These are phyloP conservation scores for Cyberlindnera lachancei DNA, from an alignment of 805 yeast species.

Conservation along the genomic window DNA sequence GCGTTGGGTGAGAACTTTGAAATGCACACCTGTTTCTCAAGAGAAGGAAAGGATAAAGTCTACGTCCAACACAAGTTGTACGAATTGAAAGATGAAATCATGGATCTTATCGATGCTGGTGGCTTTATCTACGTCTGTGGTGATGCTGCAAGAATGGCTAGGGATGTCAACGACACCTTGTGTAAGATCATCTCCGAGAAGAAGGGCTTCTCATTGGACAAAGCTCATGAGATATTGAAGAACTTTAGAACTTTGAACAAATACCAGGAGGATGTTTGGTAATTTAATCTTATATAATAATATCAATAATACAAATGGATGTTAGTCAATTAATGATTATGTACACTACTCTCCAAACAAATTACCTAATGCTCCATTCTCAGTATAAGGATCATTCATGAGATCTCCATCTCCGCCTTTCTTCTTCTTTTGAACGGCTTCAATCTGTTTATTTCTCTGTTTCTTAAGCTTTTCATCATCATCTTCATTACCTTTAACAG, in stretches of 20 bases:
- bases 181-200: conserved; percentile 52
- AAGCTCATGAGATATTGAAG: conserved; percentile 72
- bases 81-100: conserved; percentile 39
- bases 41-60: conserved; percentile 56
- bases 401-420: conserved; percentile 44
- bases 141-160: conserved; percentile 93
- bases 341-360: conserved; percentile 46
- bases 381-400: conserved; percentile 66
- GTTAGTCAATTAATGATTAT: no score
- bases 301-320: no score
- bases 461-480: conserved; percentile 37
- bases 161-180: conserved; percentile 76
- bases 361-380: conserved; percentile 57
- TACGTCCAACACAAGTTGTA: conserved; percentile 80
- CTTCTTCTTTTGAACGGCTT: conserved; percentile 42
- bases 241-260: conserved; percentile 74
- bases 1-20: conserved; percentile 50
- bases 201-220: conserved; percentile 55
- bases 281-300: no score
- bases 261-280: conserved; percentile 99
- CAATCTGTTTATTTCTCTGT: conserved; percentile 47
- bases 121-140: conserved; percentile 95
- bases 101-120: conserved; percentile 49
- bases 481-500: conserved; percentile 44
- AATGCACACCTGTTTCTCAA: conserved; percentile 78